Conservation (phyloP, 164 flowering plant genomes). For the Piper betle region DNA sequence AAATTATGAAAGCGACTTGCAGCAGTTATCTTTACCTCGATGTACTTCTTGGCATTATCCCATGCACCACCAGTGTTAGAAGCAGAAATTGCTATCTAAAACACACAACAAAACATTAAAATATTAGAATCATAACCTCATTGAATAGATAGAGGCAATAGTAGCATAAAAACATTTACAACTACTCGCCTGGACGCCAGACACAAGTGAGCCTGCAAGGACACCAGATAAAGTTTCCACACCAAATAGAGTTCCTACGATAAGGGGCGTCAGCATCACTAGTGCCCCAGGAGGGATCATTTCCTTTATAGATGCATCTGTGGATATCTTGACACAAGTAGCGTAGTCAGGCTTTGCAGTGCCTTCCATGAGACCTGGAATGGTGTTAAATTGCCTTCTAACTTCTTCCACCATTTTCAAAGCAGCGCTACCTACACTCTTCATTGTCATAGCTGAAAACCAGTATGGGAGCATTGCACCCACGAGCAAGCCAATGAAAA, state of each 20-base stretch:
- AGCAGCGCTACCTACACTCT: constrained; percentile 26
- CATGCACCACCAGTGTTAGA: constrained; percentile 27
- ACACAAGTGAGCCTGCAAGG: constrained; percentile 20
- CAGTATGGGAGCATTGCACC: constrained; percentile 29
- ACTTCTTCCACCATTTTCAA: constrained; percentile 24
- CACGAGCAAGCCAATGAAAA: constrained; percentile 23
- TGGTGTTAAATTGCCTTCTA: constrained; percentile 19
- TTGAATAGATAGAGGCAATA: background rate
- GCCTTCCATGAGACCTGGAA: constrained; percentile 22
- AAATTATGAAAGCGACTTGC: background rate
- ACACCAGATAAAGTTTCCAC: constrained; percentile 21
- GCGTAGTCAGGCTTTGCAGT: constrained; percentile 20
- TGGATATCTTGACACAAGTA: constrained; percentile 21
- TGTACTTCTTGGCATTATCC: constrained; percentile 24
- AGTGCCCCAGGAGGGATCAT: constrained; percentile 24
- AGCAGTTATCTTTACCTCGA: constrained; percentile 11
- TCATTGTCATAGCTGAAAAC: constrained; percentile 26
- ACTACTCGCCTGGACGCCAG: constrained; percentile 11
- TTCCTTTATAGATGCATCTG: constrained; percentile 22
- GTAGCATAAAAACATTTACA: background rate
- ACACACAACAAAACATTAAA: background rate
- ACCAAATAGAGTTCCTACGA: constrained; percentile 21
- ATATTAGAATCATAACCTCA: background rate
- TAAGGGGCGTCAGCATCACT: constrained; percentile 14
- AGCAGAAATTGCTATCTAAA: constrained; percentile 19